These are phyloP conservation scores for Herpetospermum pedunculosum DNA, from an alignment of 306 rosid species.

Conservation along the genomic window DNA sequence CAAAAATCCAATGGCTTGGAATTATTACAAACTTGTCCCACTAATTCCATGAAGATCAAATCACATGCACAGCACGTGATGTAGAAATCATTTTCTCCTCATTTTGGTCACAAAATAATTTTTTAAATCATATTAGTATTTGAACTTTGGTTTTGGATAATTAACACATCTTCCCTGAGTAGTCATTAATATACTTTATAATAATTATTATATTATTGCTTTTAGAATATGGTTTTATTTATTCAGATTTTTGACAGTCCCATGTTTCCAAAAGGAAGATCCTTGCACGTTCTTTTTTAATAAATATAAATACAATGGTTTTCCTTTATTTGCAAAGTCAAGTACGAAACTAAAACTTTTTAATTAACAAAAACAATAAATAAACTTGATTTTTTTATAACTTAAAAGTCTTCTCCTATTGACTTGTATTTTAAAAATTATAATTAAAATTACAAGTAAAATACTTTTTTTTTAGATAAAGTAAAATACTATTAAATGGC, in stretches of 20 bases:
- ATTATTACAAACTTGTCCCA: neutral
- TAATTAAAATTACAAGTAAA: neutral
- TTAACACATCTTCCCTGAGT: neutral
- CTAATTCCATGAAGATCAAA: neutral
- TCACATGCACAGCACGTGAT: neutral
- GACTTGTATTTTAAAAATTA: neutral
- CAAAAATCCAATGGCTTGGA: neutral
- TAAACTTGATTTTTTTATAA: neutral
- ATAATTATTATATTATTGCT: neutral
- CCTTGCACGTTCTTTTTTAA: slow-evolving; percentile 1
- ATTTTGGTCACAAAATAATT: neutral
- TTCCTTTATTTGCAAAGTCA: neutral
- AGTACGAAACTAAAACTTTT: neutral
- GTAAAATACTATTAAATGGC: neutral
- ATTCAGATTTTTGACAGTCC: neutral
- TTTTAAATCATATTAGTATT: neutral
- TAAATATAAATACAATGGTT: neutral
- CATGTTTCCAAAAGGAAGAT: slow-evolving; percentile 6
- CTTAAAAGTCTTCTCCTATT: neutral
- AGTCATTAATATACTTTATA: neutral
- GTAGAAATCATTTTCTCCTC: neutral
- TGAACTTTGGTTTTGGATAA: neutral
- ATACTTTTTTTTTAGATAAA: no score
- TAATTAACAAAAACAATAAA: neutral
- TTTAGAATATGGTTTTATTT: neutral